These are phyloP conservation scores for Dioscorea cayenensis DNA, from an alignment of 116 monocot genomes.

Conservation along the genomic window DNA sequence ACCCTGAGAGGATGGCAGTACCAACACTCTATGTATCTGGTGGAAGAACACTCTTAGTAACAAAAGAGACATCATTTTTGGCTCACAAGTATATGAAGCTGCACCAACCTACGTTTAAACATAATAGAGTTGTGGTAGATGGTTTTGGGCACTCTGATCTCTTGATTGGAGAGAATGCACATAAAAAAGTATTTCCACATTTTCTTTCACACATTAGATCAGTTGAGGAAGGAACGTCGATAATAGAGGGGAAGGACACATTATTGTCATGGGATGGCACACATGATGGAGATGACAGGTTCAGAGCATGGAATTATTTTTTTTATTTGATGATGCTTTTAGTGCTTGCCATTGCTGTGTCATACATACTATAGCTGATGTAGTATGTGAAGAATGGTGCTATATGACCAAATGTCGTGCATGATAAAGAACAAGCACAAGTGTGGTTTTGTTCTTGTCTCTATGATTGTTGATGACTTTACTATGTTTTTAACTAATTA, in stretches of 20 bases:
- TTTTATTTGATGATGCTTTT: background rate
- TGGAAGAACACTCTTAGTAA: slow-evolving; percentile 26
- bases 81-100: slow-evolving; percentile 27
- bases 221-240: slow-evolving; percentile 15
- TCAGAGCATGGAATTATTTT: background rate
- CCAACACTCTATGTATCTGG: slow-evolving; percentile 36
- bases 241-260: background rate
- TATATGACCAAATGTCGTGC: too few species aligned
- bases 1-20: slow-evolving; percentile 30
- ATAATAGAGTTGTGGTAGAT: slow-evolving; percentile 31
- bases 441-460: too few species aligned
- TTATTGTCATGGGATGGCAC: background rate
- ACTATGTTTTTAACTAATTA: too few species aligned
- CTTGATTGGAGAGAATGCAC: slow-evolving; percentile 28
- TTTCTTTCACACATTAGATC: slow-evolving; percentile 27
- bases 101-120: slow-evolving; percentile 31
- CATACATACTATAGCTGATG: background rate
- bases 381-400: too few species aligned
- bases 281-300: background rate
- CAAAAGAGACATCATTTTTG: slow-evolving; percentile 21
- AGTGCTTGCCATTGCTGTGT: background rate
- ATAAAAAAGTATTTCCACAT: slow-evolving; percentile 28
- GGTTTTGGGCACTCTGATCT: slow-evolving; percentile 40
- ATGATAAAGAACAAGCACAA: too few species aligned
- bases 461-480: too few species aligned